Evolutionary conservation across 1,284 basidiomycete genomes (phyloP), one percentile per base, ranked within the genome.

Genomic region (Meira nashicola): DNA sequence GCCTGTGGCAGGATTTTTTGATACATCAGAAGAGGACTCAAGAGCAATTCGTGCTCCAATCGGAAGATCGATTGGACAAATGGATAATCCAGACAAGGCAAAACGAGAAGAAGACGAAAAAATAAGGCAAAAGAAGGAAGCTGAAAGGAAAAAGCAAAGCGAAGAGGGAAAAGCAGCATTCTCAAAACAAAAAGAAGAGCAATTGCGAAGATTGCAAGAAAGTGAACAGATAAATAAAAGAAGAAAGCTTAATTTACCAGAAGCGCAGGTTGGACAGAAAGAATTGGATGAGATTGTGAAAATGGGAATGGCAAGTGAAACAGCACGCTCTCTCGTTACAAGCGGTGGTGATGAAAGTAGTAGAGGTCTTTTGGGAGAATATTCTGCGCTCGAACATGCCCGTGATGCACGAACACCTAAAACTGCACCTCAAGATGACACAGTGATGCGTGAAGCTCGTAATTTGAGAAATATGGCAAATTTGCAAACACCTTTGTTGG

Each of bases 241-340:
- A 63, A 82, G 91, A 68, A 90, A 90, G 78, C 83, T 99, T 50
- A 85, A 86, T 60, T 83, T 98, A 11, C 95, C 95, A 0, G 82
- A 83, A 19, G 91, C 94, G 1, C 94, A 98, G 76, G 95, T 99
- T 2, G 90, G 90, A n/a, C 92, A 99, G 80, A 81, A 83, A 7
- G 94, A 99, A 80, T 80, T 99, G 54, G 95, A 98, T 80, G 92
- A 97, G 71, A 97, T 98, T 70, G 94, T 96, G 71, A 99, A 98
- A 83, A 93, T 98, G 69, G 95, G 94, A 0, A 87, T 90, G 77
- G 89, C 89, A 0, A 89, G 92, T 6, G 90, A 96, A 80, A 87
- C 85, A 62, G 89, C 92, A 9, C 87, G 91, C 72, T 86, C 87
- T 5, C 79, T 97, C 67, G 92, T 97, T 7, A 46, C 58, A 23